Evolutionary conservation across 371 early-diverging fungal genomes (phyloP).

Genomic region (Circinella minor): DNA sequence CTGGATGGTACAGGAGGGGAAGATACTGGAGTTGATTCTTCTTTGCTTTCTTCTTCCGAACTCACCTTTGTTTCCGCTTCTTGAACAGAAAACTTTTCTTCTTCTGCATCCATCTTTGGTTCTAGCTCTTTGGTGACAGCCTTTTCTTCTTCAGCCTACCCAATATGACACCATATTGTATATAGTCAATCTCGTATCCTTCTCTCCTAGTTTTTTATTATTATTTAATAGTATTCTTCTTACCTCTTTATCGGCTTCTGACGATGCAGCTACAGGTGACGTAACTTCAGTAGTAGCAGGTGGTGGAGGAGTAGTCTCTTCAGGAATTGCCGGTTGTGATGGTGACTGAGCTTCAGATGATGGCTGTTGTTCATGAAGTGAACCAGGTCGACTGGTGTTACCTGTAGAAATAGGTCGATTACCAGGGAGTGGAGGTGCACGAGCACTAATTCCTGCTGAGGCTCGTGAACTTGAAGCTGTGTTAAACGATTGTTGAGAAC

Average conservation of each 20-base stretch:
- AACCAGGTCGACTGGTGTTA: conserved; percentile 22
- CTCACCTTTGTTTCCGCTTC: background rate
- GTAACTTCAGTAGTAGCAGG: conserved; percentile 1
- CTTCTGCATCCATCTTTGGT: background rate
- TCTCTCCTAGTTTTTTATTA: no score
- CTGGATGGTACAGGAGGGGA: background rate
- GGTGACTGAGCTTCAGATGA: conserved; percentile 9
- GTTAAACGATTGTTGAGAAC: conserved; percentile 23
- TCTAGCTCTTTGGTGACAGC: conserved; percentile 10
- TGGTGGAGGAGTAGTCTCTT: conserved; percentile 17
- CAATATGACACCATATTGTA: no score
- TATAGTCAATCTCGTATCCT: no score
- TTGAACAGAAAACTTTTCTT: background rate
- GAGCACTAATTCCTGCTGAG: conserved; percentile 9
- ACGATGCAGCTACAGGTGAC: background rate
- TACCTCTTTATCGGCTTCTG: background rate
- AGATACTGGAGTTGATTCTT: background rate
- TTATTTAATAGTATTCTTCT: no score
- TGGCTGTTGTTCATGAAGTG: conserved; percentile 9
- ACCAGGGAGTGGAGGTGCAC: conserved; percentile 21
- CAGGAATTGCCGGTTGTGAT: conserved; percentile 28
- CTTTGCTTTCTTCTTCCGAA: conserved; percentile 3
- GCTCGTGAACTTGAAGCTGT: conserved; percentile 15
- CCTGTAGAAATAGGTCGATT: conserved; percentile 19
- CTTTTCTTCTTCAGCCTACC: background rate